Evolutionary conservation across 495 filamentous ascomycete genomes (phyloP).

Genomic region (Letharia lupina): DNA sequence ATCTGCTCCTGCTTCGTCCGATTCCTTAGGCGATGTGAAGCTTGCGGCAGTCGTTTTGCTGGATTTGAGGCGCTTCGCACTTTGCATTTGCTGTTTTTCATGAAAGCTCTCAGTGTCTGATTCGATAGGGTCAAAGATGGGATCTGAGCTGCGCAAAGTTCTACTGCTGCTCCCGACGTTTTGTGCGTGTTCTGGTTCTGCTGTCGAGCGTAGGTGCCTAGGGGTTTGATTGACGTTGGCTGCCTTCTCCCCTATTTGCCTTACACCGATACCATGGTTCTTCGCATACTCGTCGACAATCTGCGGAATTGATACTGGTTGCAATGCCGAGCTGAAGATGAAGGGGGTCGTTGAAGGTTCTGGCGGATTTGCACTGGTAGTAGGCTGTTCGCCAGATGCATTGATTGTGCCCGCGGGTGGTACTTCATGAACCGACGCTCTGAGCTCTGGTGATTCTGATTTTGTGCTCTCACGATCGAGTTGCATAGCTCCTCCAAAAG

Average conservation of each 20-base stretch:
- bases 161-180: background rate
- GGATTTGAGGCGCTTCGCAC: constrained; percentile 13
- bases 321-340: background rate
- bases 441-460: constrained; percentile 23
- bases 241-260: background rate
- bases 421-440: constrained; percentile 9
- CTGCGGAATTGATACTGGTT: background rate
- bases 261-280: background rate
- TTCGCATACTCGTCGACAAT: background rate
- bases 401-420: background rate
- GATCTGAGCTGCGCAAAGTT: background rate
- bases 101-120: constrained; percentile 20
- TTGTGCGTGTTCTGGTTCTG: background rate
- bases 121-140: constrained; percentile 23
- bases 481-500: background rate
- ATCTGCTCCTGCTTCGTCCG: background rate
- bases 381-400: background rate
- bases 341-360: too few species aligned
- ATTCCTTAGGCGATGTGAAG: background rate
- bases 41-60: background rate
- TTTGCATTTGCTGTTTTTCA: constrained; percentile 18
- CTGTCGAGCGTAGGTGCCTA: background rate
- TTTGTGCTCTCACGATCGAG: constrained; percentile 16
- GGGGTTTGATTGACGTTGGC: background rate
- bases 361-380: background rate